phyloP scores from a whole-genome alignment of 768 basidiomycete genomes.

The Tephrocybe rancida region DNA sequence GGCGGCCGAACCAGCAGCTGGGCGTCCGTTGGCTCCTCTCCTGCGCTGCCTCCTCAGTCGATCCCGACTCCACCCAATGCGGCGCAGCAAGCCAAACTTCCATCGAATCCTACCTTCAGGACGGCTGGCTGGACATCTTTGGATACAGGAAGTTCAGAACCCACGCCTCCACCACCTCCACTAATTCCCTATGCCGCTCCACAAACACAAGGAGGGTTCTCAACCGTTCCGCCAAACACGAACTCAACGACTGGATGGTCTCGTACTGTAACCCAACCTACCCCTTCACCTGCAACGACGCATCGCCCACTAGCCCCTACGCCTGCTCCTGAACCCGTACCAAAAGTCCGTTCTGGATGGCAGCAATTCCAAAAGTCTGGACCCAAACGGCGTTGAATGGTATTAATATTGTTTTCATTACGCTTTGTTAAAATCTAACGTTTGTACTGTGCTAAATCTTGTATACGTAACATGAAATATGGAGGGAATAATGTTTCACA shows the following conservation, averaged over 20 bases:
- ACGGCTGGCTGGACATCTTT: constrained; percentile 70
- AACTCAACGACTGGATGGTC: constrained; percentile 7
- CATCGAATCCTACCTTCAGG: constrained; percentile 50
- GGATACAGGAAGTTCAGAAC: constrained; percentile 46
- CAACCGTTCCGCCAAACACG: constrained; percentile 8
- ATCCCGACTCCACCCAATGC: constrained; percentile 12
- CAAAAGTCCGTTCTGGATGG: constrained; percentile 51
- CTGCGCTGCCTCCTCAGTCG: constrained; percentile 13
- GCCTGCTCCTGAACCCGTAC: constrained; percentile 22
- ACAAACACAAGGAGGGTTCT: constrained; percentile 11
- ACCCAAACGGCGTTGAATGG: constrained; percentile 26
- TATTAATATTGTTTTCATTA: neutral
- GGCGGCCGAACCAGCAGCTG: constrained; percentile 45
- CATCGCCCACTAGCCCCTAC: neutral
- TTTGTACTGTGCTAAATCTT: constrained; percentile 6
- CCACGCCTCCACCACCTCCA: constrained; percentile 16
- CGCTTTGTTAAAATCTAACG: neutral
- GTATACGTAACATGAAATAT: constrained; percentile 9
- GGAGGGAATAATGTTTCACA: constrained; percentile 19
- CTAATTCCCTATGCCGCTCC: constrained; percentile 17
- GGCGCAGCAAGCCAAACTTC: constrained; percentile 16
- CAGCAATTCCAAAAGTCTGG: constrained; percentile 56
- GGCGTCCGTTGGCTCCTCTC: constrained; percentile 44
- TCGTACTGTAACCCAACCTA: neutral
- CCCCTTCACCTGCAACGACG: neutral